These are phyloP conservation scores for Tilletia horrida DNA, from an alignment of 1,284 basidiomycete genomes.

Conservation along the genomic window DNA sequence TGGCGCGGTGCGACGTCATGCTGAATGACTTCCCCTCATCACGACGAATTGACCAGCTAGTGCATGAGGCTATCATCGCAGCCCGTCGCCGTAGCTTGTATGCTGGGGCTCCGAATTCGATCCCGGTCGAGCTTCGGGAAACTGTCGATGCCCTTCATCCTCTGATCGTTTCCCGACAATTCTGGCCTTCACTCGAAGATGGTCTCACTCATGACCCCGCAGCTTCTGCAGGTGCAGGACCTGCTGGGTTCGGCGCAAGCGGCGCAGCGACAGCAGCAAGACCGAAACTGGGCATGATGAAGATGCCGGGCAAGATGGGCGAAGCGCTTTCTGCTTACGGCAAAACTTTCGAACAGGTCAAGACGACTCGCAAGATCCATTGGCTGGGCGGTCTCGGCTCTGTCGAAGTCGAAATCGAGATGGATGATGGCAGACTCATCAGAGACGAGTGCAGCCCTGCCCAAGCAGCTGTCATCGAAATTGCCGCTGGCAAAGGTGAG, in stretches of 20 bases:
- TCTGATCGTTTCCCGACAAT: conserved; percentile 47
- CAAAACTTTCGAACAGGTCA: conserved; percentile 8
- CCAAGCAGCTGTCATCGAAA: conserved; percentile 18
- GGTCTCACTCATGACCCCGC: conserved; percentile 23
- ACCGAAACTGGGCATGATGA: conserved; percentile 23
- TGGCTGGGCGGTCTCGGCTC: conserved; percentile 44
- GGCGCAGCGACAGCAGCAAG: neutral
- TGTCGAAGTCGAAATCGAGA: conserved; percentile 40
- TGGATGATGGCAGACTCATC: conserved; percentile 33
- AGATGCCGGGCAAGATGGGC: conserved; percentile 36
- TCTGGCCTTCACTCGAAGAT: conserved; percentile 39
- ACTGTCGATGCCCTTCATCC: conserved; percentile 38
- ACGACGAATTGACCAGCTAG: conserved; percentile 27
- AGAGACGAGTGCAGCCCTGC: neutral
- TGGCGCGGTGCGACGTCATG: conserved; percentile 53
- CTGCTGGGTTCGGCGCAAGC: neutral
- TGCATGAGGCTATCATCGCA: conserved; percentile 9
- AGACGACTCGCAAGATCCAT: conserved; percentile 32
- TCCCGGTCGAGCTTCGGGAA: neutral
- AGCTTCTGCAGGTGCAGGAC: neutral
- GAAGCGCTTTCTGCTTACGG: conserved; percentile 34
- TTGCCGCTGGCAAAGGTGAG: conserved; percentile 14
- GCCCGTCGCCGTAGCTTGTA: neutral
- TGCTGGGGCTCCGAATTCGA: neutral
- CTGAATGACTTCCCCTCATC: conserved; percentile 47